Evolutionary conservation across 371 early-diverging fungal genomes (phyloP), one percentile per base, ranked within the genome.

Genomic region (Haplosporangium sp.): DNA sequence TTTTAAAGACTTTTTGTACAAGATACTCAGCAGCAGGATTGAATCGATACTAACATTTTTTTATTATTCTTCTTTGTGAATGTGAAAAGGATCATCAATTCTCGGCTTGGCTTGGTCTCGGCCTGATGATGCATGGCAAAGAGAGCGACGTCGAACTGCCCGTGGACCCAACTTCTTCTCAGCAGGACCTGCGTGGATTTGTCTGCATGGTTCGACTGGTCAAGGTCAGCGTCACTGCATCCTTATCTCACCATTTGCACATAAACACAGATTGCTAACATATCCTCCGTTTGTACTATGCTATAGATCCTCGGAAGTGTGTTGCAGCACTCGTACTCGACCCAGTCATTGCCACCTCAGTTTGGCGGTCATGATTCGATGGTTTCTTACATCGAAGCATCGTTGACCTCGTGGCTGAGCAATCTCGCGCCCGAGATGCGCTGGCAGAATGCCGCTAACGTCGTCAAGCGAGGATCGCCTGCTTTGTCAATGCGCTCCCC

Each of bases 381-480:
- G 73, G 80, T 79, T 37, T 69, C 73, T 5, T 79, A 59, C n/a
- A 79, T 79, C 45, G 80, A 79, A 38, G 80, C 73, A 9, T 72
- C 80, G 36, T 73, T 79, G 52, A 69, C 80, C 4, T 73, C 83
- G 12, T 86, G 86, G 86, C 69, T 82, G 43, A 66, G 64, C 46
- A 82, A 81, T 50, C 74, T 79, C 5, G 38, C 73, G 5, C 73
- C 72, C 10, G 79, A 77, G 48, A 62, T 77, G 68, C 79, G 79
- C 62, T 77, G 79, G 79, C 62, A 64, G 0, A 54, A 77, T 37
- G 73, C 79, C 1, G 29, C 29, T 29, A 65, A 76, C 50, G 59
- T 59, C 6, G 54, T 18, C 4, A 61, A 51, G 46, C 46, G 76
- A 37, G 75, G 66, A 42, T 66, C 67, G 3, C 67, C 70, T 20